These are phyloP conservation scores for Paulownia fortunei DNA, from an alignment of 257 asterid genomes.

Conservation along the genomic window DNA sequence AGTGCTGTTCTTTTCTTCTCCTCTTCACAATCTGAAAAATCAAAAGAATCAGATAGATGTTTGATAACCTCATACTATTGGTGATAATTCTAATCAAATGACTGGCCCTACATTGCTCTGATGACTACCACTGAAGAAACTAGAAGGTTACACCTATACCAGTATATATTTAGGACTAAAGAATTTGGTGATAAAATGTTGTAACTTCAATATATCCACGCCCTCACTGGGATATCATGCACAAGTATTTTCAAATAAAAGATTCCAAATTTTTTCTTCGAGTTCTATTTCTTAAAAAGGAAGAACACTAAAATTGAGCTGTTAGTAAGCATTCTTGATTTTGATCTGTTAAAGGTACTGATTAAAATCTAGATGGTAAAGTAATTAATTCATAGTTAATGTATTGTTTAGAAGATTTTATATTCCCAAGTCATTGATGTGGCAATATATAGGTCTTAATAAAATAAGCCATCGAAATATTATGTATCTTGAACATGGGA, in stretches of 20 bases:
- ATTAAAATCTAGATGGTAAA: not conserved
- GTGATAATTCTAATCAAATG: not conserved
- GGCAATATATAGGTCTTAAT: not conserved
- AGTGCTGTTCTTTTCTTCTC: not conserved
- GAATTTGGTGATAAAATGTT: not conserved
- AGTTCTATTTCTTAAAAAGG: not conserved
- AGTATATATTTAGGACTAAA: not conserved
- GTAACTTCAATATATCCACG: not conserved
- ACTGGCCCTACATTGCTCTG: not conserved
- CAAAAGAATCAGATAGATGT: not conserved
- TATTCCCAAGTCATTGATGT: not conserved
- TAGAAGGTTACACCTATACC: not conserved
- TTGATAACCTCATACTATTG: not conserved
- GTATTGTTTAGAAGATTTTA: not conserved
- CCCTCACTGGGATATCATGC: not conserved
- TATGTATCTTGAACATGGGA: not conserved
- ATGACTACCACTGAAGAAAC: not conserved
- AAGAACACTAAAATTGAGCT: not conserved
- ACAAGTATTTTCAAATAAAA: not conserved
- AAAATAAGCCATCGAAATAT: not conserved
- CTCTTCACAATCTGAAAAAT: not conserved
- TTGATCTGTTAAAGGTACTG: not conserved
- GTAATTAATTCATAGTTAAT: not conserved
- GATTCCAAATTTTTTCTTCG: not conserved
- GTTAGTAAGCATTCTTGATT: not conserved